Evolutionary conservation across 257 asterid genomes (phyloP).

Genomic region (Handroanthus guayacan): DNA sequence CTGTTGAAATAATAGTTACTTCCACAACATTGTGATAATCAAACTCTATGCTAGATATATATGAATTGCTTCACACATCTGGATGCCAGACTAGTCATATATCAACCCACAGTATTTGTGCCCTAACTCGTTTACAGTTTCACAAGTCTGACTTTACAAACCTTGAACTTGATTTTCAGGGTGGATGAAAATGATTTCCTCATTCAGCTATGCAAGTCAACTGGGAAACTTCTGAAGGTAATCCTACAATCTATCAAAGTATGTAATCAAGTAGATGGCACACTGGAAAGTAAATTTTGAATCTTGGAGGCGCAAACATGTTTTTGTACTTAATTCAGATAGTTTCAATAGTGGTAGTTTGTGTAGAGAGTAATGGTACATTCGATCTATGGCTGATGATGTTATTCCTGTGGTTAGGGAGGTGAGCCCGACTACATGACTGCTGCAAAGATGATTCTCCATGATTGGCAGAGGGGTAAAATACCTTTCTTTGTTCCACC

Average conservation of each 20-base stretch:
- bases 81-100: neutral
- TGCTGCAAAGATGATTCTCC: slow-evolving; percentile 91
- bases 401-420: slow-evolving; percentile 56
- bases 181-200: slow-evolving; percentile 86
- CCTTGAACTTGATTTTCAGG: slow-evolving; percentile 55
- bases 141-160: neutral
- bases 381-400: neutral
- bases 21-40: neutral
- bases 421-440: slow-evolving; percentile 94
- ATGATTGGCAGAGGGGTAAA: slow-evolving; percentile 95
- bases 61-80: neutral
- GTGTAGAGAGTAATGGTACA: neutral
- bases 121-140: neutral
- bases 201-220: slow-evolving; percentile 77
- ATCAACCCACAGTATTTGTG: neutral
- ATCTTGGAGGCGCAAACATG: neutral
- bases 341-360: neutral
- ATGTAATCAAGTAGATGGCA: neutral
- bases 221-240: slow-evolving; percentile 93
- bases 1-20: neutral
- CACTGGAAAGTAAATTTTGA: neutral
- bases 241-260: slow-evolving; percentile 1
- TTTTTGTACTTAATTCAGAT: neutral
- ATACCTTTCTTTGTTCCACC: slow-evolving; percentile 87
- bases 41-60: neutral